These are phyloP conservation scores for Vigna angularis DNA, from an alignment of 306 rosid species.

Conservation along the genomic window DNA sequence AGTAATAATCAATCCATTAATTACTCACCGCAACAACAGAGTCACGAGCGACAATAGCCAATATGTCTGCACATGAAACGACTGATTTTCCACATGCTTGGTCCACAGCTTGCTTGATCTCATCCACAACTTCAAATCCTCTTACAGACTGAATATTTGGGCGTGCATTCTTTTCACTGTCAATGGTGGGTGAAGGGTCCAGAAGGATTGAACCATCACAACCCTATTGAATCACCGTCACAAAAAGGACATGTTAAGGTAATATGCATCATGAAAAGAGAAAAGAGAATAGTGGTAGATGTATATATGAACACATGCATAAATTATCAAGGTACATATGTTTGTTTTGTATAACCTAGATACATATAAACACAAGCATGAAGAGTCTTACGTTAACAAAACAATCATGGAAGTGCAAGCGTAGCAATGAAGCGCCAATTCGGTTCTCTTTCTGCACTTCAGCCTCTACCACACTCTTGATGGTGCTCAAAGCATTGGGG, in stretches of 20 bases:
- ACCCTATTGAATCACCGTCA: not conserved
- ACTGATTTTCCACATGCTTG: not conserved
- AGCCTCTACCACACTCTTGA: constrained; percentile 38
- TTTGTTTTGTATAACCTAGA: too few relatives aligned
- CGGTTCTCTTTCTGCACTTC: constrained; percentile 49
- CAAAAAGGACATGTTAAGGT: not conserved
- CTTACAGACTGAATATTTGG: not conserved
- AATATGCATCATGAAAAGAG: too few relatives aligned
- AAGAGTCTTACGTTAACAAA: constrained; percentile 49
- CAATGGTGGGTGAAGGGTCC: not conserved
- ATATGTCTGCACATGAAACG: not conserved
- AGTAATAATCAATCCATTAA: too few relatives aligned
- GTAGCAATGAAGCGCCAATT: constrained; percentile 56
- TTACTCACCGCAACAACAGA: not conserved
- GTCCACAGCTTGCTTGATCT: not conserved
- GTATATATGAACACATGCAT: not conserved
- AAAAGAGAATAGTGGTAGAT: too few relatives aligned
- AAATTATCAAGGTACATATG: too few relatives aligned
- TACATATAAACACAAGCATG: not conserved
- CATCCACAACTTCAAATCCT: not conserved
- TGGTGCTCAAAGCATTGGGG: constrained; percentile 48
- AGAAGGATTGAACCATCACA: not conserved
- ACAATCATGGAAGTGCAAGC: constrained; percentile 62
- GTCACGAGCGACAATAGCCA: not conserved
- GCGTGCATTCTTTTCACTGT: not conserved